Evolutionary conservation across 2,329 filamentous ascomycete species (phyloP).

Genomic region (Reticulascus tulasneorum): DNA sequence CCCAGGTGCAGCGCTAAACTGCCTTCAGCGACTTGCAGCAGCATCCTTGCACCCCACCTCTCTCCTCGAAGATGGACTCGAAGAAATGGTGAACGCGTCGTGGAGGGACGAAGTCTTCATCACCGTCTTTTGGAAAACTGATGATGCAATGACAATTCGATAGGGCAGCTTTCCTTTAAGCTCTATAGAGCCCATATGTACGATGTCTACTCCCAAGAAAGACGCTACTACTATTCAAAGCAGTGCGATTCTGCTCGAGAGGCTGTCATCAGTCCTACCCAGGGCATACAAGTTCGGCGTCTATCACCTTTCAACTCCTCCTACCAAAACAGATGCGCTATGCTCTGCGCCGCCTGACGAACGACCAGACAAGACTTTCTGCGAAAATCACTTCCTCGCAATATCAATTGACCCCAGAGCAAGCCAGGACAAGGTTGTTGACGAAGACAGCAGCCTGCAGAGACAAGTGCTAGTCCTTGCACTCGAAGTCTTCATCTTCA

Average conservation of each 20-base stretch:
- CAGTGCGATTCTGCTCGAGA: constrained; percentile 27
- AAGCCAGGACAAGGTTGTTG: constrained; percentile 19
- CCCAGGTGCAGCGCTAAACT: no score
- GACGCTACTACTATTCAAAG: constrained; percentile 16
- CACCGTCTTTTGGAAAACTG: no score
- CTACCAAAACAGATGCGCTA: constrained; percentile 68
- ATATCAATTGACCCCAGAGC: constrained; percentile 39
- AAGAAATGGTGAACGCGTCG: no score
- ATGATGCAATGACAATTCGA: no score
- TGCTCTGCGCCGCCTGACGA: constrained; percentile 73
- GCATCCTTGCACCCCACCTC: no score
- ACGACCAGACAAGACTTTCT: constrained; percentile 72
- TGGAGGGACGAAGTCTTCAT: no score
- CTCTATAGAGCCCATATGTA: no score
- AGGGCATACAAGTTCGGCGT: constrained; percentile 58
- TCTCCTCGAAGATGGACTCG: no score
- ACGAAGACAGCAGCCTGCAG: constrained; percentile 11
- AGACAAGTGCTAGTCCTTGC: constrained; percentile 70
- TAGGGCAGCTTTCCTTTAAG: no score
- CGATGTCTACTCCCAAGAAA: constrained; percentile 17
- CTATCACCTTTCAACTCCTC: constrained; percentile 84
- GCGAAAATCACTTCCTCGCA: constrained; percentile 74
- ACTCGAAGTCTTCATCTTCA: constrained; percentile 84
- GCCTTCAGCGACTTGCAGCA: no score
- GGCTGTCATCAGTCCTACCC: constrained; percentile 49